phyloP scores from a whole-genome alignment of 2,329 filamentous ascomycete species.

The Fusarium succisae region DNA sequence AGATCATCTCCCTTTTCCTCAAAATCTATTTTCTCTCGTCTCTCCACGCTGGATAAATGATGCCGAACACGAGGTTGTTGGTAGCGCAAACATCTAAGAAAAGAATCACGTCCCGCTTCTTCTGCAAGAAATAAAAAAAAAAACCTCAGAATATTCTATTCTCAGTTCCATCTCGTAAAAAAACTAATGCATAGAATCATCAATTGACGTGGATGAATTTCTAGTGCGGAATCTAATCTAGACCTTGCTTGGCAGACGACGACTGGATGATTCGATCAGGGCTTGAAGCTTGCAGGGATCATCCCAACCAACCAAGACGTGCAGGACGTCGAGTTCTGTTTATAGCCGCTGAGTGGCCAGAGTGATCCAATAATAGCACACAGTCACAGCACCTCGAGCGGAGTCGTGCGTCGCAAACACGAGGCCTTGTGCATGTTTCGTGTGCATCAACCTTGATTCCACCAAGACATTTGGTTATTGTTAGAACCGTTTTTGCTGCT shows the following conservation, averaged over 20 bases:
- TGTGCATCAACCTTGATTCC: conserved; percentile 3
- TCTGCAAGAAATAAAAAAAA: not conserved
- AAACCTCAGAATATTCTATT: not conserved
- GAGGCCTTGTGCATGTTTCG: conserved; percentile 18
- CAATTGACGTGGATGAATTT: conserved; percentile 19
- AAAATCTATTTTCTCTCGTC: fast-evolving
- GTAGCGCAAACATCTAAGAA: conserved; percentile 2
- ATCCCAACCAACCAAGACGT: conserved; percentile 5
- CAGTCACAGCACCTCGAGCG: conserved; percentile 10
- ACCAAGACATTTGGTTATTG: conserved; percentile 9
- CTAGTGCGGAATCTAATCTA: not conserved
- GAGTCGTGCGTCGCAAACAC: conserved; percentile 21
- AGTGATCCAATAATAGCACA: conserved; percentile 26
- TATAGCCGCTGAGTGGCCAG: conserved; percentile 25
- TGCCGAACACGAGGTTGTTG: conserved; percentile 3
- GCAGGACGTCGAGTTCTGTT: not conserved
- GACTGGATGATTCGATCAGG: conserved; percentile 6
- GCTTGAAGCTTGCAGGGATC: conserved; percentile 11
- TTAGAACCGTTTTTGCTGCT: conserved; percentile 11
- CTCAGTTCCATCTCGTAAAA: conserved; percentile 11
- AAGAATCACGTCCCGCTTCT: conserved; percentile 17
- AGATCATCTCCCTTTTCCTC: no score
- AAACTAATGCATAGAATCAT: conserved; percentile 16
- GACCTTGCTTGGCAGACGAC: not conserved
- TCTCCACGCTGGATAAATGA: not conserved